These are phyloP conservation scores for Ogataea pignaliae DNA, from an alignment of 805 yeast genomes.

Conservation along the genomic window DNA sequence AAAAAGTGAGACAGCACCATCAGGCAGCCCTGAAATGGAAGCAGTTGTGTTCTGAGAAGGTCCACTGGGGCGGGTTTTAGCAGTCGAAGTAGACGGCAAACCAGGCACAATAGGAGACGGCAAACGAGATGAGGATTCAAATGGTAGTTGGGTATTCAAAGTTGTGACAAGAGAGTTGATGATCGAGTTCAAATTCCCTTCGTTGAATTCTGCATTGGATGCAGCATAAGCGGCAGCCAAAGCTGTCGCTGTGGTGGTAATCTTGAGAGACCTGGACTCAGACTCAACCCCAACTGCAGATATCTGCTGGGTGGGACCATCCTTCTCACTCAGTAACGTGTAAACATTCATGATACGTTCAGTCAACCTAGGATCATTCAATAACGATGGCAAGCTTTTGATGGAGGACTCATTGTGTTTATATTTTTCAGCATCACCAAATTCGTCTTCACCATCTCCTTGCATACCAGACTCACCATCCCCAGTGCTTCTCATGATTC, in stretches of 20 bases:
- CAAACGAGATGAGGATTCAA: background rate
- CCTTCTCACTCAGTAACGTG: background rate
- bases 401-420: background rate
- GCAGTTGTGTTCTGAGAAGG: constrained; percentile 23
- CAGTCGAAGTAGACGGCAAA: background rate
- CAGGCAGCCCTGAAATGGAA: constrained; percentile 23
- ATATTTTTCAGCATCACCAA: background rate
- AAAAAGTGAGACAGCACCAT: constrained; percentile 29
- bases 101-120: background rate
- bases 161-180: constrained; percentile 16
- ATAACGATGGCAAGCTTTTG: constrained; percentile 4
- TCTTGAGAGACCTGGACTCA: constrained; percentile 5
- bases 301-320: background rate
- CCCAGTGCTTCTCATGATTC: constrained; percentile 39
- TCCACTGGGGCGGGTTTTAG: background rate
- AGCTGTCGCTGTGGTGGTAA: constrained; percentile 34
- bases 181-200: constrained; percentile 15
- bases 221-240: constrained; percentile 35
- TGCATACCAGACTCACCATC: constrained; percentile 7
- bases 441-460: constrained; percentile 5
- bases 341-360: constrained; percentile 6
- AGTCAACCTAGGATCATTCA: constrained; percentile 10
- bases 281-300: constrained; percentile 5
- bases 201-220: constrained; percentile 17
- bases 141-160: constrained; percentile 9